Evolutionary conservation across 2,329 filamentous ascomycete genomes (phyloP), one percentile per base, ranked within the genome.

Genomic region (Penicillium hesseltinei): DNA sequence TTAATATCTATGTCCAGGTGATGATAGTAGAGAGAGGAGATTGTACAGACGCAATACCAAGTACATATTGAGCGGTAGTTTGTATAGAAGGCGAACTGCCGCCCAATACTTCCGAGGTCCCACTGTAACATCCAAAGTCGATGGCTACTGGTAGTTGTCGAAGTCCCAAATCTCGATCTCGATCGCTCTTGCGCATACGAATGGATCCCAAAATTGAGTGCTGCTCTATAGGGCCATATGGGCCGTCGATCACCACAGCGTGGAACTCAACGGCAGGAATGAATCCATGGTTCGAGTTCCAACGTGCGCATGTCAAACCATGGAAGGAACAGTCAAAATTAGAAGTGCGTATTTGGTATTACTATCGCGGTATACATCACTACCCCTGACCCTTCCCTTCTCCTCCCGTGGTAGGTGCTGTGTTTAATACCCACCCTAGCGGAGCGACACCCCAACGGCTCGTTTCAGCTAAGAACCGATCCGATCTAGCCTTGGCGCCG

Each of bases 221-320:
- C 33, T 50, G 10, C 63, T 52, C 36, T 46, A 43, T 59, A 47
- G 44, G 60, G 62, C 25, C 45, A 57, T 46, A 42, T 42, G 23
- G 27, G 43, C 17, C 36, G 62, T 63, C 63, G 62, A 66, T 65
- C 62, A 29, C 46, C 44, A 54, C 42, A 54, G 61, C 56, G 58
- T 58, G 42, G 36, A 31, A 60, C 57, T n/a, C 54, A 66, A 63
- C 62, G 64, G 60, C 17, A 43, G n/a, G 51, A 56, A 54, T 31
- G 39, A 38, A 49, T 31, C 48, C 49, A 59, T 54, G 44, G 43
- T 44, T 51, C n/a, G 27, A 42, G 21, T 4, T 50, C 29, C 36
- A 46, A 31, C 19, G 49, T 21, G 21, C 17, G 8, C 9, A 10
- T 33, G 25, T 29, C 25, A n/a, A 27, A n/a, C 44, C 44, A 35